Evolutionary conservation across 345 rosid genomes (phyloP).

Genomic region (Citrus reticulata): DNA sequence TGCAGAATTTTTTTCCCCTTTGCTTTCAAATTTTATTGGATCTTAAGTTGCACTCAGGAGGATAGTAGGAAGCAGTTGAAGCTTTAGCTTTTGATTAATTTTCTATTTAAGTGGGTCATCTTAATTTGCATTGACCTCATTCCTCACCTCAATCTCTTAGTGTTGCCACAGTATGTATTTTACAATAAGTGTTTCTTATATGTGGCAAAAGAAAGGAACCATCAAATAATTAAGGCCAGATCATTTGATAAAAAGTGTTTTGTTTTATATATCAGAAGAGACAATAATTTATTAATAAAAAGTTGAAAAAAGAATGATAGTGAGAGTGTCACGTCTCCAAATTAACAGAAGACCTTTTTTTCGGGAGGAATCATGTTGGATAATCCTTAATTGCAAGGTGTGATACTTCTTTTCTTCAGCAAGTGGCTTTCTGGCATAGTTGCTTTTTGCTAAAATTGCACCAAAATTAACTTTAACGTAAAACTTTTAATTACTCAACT

Average conservation of each 20-base stretch:
- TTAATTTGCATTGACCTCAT: conserved; percentile 33
- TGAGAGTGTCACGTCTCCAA: conserved; percentile 11
- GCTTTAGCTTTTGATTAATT: conserved; percentile 18
- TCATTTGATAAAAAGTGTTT: conserved; percentile 13
- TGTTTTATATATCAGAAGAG: conserved; percentile 23
- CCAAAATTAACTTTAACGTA: too few relatives aligned
- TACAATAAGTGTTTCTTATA: conserved; percentile 1
- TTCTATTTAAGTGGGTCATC: conserved; percentile 24
- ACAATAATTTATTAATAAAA: conserved; percentile 13
- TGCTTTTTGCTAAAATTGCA: not conserved
- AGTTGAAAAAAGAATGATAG: not conserved
- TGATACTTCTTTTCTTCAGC: conserved; percentile 7
- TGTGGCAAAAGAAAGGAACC: conserved; percentile 25
- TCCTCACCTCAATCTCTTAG: conserved; percentile 27
- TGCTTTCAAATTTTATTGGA: conserved; percentile 23
- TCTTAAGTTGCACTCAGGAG: conserved; percentile 28
- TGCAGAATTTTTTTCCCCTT: conserved; percentile 9
- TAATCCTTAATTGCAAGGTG: conserved; percentile 14
- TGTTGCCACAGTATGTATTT: conserved; percentile 11
- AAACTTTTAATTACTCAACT: not conserved
- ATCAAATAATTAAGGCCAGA: conserved; percentile 12
- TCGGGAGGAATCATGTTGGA: conserved; percentile 8
- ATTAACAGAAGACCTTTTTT: not conserved
- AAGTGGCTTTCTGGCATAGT: conserved; percentile 4
- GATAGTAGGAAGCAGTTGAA: conserved; percentile 21